Evolutionary conservation across 2,329 filamentous ascomycete species (phyloP).

Genomic region (Fusarium cyanostomum): DNA sequence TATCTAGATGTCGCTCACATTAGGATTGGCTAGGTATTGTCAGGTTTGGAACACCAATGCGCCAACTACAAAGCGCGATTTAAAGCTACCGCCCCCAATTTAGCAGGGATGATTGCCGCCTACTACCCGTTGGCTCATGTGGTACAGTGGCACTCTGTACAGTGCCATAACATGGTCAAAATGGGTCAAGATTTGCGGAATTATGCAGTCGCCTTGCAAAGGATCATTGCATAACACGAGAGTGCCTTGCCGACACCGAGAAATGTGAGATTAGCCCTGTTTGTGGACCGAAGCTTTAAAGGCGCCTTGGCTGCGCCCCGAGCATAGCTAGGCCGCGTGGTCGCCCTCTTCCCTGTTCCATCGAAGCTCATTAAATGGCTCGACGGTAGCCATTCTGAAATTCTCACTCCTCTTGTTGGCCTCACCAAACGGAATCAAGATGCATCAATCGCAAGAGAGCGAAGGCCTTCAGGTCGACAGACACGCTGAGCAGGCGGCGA

Average conservation of each 20-base stretch:
- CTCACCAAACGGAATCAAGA: not conserved
- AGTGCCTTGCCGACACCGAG: slow-evolving; percentile 17
- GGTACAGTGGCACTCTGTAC: not conserved
- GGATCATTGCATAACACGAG: not conserved
- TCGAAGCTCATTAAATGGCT: not conserved
- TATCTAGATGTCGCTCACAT: not conserved
- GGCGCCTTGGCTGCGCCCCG: not conserved
- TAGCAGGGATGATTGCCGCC: too few relatives aligned
- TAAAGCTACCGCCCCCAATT: too few relatives aligned
- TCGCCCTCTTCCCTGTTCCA: not conserved
- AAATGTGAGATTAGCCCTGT: not conserved
- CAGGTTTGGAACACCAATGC: not conserved
- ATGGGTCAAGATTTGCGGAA: slow-evolving; percentile 22
- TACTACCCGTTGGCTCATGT: too few relatives aligned
- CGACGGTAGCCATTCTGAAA: not conserved
- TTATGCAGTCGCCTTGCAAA: slow-evolving; percentile 25
- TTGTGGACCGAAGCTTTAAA: slow-evolving; percentile 22
- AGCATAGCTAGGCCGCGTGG: not conserved
- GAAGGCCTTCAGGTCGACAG: slow-evolving; percentile 32
- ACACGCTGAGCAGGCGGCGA: slow-evolving; percentile 17
- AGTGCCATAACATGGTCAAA: not conserved
- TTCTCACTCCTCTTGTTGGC: not conserved
- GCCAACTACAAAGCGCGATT: too few relatives aligned
- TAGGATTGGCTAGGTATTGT: not conserved
- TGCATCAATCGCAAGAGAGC: slow-evolving; percentile 28